Percentiles rank a stretch among this genome's conserved stretches.
Conservation (phyloP, 2,329 filamentous ascomycete genomes). For the Keithomyces neogunnii region DNA sequence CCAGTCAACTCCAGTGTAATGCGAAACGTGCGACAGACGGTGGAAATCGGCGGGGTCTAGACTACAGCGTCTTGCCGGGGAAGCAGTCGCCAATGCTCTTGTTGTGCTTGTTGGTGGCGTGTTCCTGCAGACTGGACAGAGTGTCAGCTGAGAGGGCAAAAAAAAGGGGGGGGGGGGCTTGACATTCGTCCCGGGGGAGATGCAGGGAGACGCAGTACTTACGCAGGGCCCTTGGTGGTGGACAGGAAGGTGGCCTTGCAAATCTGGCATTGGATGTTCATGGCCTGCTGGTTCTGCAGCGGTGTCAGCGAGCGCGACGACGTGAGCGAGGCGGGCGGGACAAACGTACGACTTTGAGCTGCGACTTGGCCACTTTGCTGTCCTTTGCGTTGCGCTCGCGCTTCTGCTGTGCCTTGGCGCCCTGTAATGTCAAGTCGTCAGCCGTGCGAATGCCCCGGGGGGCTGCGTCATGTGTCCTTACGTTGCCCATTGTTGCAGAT, state of each 20-base stretch:
- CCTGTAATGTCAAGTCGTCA: conserved; percentile 26
- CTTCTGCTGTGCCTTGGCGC: conserved; percentile 62
- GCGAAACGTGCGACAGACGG: no score
- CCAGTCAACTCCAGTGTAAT: no score
- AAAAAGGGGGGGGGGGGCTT: no score
- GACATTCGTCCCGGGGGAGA: background rate
- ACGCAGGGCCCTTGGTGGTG: conserved; percentile 66
- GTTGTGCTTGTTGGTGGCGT: conserved; percentile 69
- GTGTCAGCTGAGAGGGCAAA: no score
- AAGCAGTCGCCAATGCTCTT: conserved; percentile 67
- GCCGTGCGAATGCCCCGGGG: background rate
- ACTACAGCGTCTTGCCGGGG: conserved; percentile 31
- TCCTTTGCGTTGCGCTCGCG: conserved; percentile 64
- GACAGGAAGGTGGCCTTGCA: conserved; percentile 75
- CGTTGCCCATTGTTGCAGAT: conserved; percentile 25
- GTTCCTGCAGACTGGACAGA: conserved; percentile 50
- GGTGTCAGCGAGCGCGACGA: no score
- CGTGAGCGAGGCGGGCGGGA: no score
- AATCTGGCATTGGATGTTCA: conserved; percentile 66
- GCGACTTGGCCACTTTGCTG: conserved; percentile 50
- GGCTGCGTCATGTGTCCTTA: conserved; percentile 12
- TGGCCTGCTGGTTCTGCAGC: conserved; percentile 60
- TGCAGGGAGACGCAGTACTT: conserved; percentile 21
- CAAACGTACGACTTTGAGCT: conserved; percentile 53
- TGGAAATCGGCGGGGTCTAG: background rate